phyloP scores from a whole-genome alignment of 2,329 filamentous ascomycete species.

The Byssoonygena ceratinophila region DNA sequence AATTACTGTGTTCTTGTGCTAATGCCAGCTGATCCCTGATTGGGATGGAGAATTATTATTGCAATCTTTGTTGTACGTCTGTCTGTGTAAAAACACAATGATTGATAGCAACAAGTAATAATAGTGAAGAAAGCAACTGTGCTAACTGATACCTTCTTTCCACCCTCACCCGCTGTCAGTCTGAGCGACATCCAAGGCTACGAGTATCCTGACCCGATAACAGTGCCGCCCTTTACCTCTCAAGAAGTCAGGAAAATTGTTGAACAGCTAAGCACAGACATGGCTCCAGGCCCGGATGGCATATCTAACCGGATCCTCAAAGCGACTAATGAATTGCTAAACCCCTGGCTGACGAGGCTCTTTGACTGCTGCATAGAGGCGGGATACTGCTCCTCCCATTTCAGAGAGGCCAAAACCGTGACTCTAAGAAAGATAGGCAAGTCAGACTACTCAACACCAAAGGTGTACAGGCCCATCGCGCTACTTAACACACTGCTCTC shows the following conservation, averaged over 20 bases:
- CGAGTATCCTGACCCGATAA: conserved; percentile 16
- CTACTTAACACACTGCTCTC: conserved; percentile 19
- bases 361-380: conserved; percentile 13
- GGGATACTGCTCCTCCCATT: conserved; percentile 18
- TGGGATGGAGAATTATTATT: too few species aligned
- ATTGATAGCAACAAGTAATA: too few species aligned
- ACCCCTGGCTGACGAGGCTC: neutral
- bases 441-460: conserved; percentile 16
- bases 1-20: too few species aligned
- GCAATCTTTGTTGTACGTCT: too few species aligned
- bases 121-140: conserved; percentile 15
- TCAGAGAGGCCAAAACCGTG: conserved; percentile 16
- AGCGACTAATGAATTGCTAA: neutral
- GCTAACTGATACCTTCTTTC: conserved; percentile 18
- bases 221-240: conserved; percentile 17
- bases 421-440: conserved; percentile 19
- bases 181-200: conserved; percentile 17
- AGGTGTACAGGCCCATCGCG: conserved; percentile 17
- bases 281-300: conserved; percentile 20
- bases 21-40: too few species aligned
- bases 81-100: too few species aligned
- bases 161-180: conserved; percentile 14
- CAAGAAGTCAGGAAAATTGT: conserved; percentile 20
- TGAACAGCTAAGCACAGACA: conserved; percentile 17
- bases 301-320: conserved; percentile 14